These are phyloP conservation scores for Neurospora sp. DNA, from an alignment of 495 filamentous ascomycete species.

Conservation along the genomic window DNA sequence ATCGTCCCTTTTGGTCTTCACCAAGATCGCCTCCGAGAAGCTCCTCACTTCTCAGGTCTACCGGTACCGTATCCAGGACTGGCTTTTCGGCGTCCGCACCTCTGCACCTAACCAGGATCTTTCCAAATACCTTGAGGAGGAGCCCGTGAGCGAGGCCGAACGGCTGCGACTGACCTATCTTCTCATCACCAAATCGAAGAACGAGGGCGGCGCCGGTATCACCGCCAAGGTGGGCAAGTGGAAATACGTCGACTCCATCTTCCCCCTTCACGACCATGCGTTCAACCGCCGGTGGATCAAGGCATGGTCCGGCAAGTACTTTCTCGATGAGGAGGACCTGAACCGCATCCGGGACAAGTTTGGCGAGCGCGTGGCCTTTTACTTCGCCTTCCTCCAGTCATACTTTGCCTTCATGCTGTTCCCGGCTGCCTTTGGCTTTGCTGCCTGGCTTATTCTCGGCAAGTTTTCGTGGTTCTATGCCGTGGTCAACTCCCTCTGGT, in stretches of 20 bases:
- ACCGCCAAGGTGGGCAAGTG: conserved; percentile 73
- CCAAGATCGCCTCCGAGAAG: conserved; percentile 58
- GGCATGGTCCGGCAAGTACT: conserved; percentile 74
- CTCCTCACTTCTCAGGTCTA: conserved; percentile 56
- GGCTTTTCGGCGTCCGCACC: conserved; percentile 82
- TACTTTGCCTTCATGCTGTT: conserved; percentile 83
- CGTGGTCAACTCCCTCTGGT: conserved; percentile 74
- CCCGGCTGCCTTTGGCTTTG: conserved; percentile 73
- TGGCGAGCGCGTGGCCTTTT: conserved; percentile 91
- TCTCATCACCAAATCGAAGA: conserved; percentile 70
- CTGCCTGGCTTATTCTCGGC: conserved; percentile 72
- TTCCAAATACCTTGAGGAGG: conserved; percentile 46
- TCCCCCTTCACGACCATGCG: conserved; percentile 76
- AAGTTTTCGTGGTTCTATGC: conserved; percentile 79
- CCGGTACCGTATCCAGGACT: conserved; percentile 76
- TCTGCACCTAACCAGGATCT: conserved; percentile 69
- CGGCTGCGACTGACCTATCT: conserved; percentile 74
- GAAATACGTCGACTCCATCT: conserved; percentile 75
- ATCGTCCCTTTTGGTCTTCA: conserved; percentile 71
- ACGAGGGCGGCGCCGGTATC: conserved; percentile 85
- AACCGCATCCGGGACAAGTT: conserved; percentile 78
- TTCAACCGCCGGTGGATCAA: conserved; percentile 90
- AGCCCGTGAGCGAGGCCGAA: conserved; percentile 79
- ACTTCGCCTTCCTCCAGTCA: conserved; percentile 90
- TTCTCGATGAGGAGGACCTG: conserved; percentile 66